Percentiles rank a stretch among this genome's conserved stretches.
Conservation (phyloP, 2,329 filamentous ascomycete genomes). For the Madurella mycetomatis region DNA sequence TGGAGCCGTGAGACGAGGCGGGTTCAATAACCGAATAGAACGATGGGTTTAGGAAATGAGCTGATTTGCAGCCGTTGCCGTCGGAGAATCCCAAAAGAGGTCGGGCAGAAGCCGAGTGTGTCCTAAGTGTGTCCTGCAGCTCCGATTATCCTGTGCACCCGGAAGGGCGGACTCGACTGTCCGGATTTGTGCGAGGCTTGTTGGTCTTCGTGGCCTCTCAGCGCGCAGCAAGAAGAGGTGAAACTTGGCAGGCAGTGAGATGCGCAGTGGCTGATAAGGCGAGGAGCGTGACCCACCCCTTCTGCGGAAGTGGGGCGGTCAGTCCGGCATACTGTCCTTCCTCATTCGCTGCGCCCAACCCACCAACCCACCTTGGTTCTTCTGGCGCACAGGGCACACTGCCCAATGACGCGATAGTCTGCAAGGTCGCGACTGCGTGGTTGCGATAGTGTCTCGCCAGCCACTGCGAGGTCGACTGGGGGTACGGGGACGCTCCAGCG, state of each 20-base stretch:
- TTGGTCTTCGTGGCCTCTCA: constrained; percentile 17
- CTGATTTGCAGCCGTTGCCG: constrained; percentile 3
- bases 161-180: constrained; percentile 3
- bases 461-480: no score
- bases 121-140: neutral
- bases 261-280: neutral
- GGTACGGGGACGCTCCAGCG: no score
- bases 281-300: constrained; percentile 6
- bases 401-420: neutral
- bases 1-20: constrained; percentile 15
- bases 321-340: neutral
- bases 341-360: neutral
- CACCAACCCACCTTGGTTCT: no score
- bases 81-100: neutral
- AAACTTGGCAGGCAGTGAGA: constrained; percentile 5
- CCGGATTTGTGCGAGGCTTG: constrained; percentile 12
- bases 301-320: neutral
- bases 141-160: neutral
- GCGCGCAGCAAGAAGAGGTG: constrained; percentile 1
- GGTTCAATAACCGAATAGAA: constrained; percentile 3
- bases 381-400: neutral
- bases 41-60: constrained; percentile 1
- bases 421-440: no score
- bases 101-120: neutral
- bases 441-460: no score